These are phyloP conservation scores for Albizia julibrissin DNA, from an alignment of 306 rosid species.

Conservation along the genomic window DNA sequence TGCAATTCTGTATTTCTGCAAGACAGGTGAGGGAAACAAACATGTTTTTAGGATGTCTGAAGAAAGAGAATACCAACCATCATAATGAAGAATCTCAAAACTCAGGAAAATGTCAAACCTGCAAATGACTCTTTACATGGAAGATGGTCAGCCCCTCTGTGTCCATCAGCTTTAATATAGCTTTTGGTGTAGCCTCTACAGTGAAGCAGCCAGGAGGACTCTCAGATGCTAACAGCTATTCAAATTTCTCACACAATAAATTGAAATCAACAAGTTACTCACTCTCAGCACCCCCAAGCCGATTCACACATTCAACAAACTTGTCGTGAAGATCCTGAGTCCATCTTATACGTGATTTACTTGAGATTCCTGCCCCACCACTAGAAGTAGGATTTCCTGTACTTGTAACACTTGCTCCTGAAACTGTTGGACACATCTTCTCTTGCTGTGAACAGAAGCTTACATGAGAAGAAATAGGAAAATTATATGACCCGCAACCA, in stretches of 20 bases:
- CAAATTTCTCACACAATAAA: neutral
- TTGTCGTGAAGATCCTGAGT: conserved; percentile 91
- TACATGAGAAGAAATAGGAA: conserved; percentile 40
- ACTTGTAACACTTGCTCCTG: conserved; percentile 34
- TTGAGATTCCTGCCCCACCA: conserved; percentile 40
- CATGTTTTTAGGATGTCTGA: neutral
- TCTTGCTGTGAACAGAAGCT: conserved; percentile 53
- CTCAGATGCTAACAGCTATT: conserved; percentile 12
- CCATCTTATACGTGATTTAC: conserved; percentile 84
- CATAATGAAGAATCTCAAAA: neutral
- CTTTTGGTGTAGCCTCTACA: conserved; percentile 94
- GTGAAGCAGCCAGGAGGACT: conserved; percentile 6
- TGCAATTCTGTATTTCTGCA: conserved; percentile 94
- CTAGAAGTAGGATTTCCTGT: conserved; percentile 40
- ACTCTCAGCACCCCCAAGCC: conserved; percentile 90
- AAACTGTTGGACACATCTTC: conserved; percentile 48
- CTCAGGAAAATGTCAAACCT: neutral
- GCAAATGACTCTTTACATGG: conserved; percentile 83
- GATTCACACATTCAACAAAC: conserved; percentile 79
- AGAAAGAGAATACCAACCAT: neutral
- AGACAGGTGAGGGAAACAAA: neutral
- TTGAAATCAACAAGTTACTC: conserved; percentile 28
- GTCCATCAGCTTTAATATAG: conserved; percentile 75
- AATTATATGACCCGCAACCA: conserved; percentile 40
- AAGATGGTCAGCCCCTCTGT: conserved; percentile 79